These are phyloP conservation scores for Casuarina equisetifolia DNA, from an alignment of 306 rosid genomes.

Conservation along the genomic window DNA sequence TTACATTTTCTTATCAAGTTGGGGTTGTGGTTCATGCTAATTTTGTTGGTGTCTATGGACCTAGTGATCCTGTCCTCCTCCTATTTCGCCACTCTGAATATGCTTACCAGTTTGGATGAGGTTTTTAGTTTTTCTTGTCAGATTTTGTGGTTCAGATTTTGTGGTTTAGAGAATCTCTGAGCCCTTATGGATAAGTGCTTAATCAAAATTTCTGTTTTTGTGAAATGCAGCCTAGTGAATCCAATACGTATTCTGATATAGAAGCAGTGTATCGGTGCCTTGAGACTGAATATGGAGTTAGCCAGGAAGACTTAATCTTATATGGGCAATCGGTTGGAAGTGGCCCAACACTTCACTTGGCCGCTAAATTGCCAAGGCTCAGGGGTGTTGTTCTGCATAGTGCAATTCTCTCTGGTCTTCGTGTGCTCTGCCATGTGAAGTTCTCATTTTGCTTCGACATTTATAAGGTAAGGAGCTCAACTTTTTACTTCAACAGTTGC, in stretches of 20 bases:
- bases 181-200: not conserved
- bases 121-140: not conserved
- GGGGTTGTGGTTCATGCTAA: constrained; percentile 8
- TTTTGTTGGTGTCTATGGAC: not conserved
- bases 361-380: constrained; percentile 86
- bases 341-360: constrained; percentile 96
- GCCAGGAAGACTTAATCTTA: constrained; percentile 93
- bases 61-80: not conserved
- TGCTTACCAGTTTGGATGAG: constrained; percentile 15
- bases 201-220: not conserved
- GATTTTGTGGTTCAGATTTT: not conserved
- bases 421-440: constrained; percentile 90
- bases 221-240: constrained; percentile 88
- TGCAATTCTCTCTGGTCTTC: constrained; percentile 93
- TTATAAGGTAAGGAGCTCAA: constrained; percentile 62
- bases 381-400: constrained; percentile 94
- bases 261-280: constrained; percentile 97
- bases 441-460: constrained; percentile 89
- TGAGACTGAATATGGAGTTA: constrained; percentile 81
- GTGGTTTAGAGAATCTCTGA: not conserved
- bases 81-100: not conserved
- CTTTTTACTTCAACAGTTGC: not conserved
- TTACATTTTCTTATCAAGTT: constrained; percentile 8
- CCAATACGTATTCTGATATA: constrained; percentile 89
- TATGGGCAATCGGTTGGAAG: constrained; percentile 99